Conservation (phyloP, 768 basidiomycete species). For the Agaricus subrufescens region DNA sequence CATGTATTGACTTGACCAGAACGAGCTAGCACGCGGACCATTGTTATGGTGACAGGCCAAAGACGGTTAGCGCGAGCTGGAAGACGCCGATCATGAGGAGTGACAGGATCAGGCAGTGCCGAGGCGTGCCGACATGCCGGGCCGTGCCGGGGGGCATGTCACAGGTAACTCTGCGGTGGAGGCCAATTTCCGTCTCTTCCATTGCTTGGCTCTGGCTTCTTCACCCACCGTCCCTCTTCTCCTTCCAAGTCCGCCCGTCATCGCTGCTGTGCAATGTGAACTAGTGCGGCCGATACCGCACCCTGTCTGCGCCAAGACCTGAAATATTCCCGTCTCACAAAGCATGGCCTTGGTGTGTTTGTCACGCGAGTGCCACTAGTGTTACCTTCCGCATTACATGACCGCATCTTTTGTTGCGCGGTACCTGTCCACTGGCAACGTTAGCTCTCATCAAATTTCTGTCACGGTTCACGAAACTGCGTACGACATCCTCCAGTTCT, state of each 20-base stretch:
- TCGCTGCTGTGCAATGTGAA: neutral
- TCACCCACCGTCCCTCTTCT: neutral
- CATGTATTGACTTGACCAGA: too few species aligned
- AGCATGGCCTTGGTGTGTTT: neutral
- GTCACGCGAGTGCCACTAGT: neutral
- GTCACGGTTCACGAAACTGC: conserved; percentile 2
- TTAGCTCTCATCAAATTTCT: neutral
- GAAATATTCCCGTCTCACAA: neutral
- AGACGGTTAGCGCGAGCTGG: too few species aligned
- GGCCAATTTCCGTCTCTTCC: conserved; percentile 2
- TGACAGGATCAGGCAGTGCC: too few species aligned
- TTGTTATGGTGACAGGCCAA: too few species aligned
- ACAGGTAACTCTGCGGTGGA: neutral
- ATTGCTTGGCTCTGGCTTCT: neutral
- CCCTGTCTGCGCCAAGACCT: neutral
- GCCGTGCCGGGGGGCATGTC: neutral
- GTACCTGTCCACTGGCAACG: conserved; percentile 1
- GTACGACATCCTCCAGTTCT: conserved; percentile 2
- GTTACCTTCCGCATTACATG: neutral
- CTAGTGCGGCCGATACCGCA: neutral
- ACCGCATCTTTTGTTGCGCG: neutral
- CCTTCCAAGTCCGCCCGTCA: neutral
- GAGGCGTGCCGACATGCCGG: too few species aligned
- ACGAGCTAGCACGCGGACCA: too few species aligned
- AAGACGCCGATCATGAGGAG: too few species aligned